Conservation (phyloP, 768 basidiomycete genomes). For the Rhizopogon sp. region DNA sequence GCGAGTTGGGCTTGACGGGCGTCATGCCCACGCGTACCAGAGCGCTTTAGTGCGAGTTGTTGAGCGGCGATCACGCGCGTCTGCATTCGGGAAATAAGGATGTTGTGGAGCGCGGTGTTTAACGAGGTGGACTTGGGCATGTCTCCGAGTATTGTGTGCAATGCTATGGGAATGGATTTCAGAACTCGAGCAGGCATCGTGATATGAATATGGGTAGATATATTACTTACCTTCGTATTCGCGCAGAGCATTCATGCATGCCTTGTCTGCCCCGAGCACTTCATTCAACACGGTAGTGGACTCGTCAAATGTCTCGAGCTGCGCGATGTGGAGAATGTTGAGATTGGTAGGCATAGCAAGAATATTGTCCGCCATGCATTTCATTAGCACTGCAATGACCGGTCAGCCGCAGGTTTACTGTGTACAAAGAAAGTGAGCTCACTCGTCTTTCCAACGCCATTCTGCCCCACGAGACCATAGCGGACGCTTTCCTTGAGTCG, state of each 20-base stretch:
- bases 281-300: conserved; percentile 6
- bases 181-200: neutral
- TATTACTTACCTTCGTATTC: conserved; percentile 9
- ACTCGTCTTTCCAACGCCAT: conserved; percentile 51
- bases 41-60: conserved; percentile 8
- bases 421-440: conserved; percentile 14
- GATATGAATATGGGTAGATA: neutral
- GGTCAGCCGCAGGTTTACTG: neutral
- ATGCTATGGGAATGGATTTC: neutral
- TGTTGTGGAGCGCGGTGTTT: conserved; percentile 2
- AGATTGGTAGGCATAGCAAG: conserved; percentile 9
- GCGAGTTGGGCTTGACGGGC: conserved; percentile 7
- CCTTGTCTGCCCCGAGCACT: conserved; percentile 5
- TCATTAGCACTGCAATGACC: conserved; percentile 1
- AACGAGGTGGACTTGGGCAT: neutral
- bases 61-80: neutral
- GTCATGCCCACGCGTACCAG: conserved; percentile 5
- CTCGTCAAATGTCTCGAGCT: conserved; percentile 9
- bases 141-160: conserved; percentile 4
- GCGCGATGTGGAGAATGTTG: conserved; percentile 9
- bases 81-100: conserved; percentile 3
- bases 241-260: neutral
- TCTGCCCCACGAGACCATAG: conserved; percentile 46
- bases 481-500: conserved; percentile 43
- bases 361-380: conserved; percentile 11